Evolutionary conservation across 495 filamentous ascomycete species (phyloP), one percentile per base, ranked within the genome.

Genomic region (Tuber indicum): DNA sequence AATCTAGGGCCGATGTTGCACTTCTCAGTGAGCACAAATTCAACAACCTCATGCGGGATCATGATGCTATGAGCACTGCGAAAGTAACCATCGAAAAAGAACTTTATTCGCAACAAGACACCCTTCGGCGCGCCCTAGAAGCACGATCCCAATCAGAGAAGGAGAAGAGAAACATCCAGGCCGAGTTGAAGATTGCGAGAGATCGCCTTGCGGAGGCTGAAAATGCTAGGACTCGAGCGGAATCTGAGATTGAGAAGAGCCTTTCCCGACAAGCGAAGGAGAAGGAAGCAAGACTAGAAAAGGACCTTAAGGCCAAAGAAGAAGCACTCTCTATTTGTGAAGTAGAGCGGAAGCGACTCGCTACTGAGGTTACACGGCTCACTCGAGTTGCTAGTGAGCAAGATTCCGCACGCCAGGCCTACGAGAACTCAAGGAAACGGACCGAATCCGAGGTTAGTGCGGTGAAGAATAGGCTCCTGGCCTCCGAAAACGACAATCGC

Each of bases 21-120:
- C 90, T 97, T 85, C 92, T 98, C 76, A 89, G 92, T 3, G 93
- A 98, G 77, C 94, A 97, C 86, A 96, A 96, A 81, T 91, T 91
- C 76, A 86, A 91, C 26, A 90, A 91, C 69, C 85, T 99, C 75
- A 91, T 93, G 81, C 90, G 94, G 36, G 94, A 98, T 75, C 97
- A 91, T 81, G 89, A 94, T 45, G 88, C 88, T n/a, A 87, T 99
- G 21, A 97, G 97, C 78, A 93, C 97, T 52, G 91, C 94, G 8
- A 99, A 99, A 85, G 97, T 98, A 80, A 96, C 88, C 58, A 98
- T 99, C 74, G 96, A 99, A 84, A 98, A 97, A 84, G 96, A 98
- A 84, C 93, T 99, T 85, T 98, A 98, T 83, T 90, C 92, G n/a
- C 96, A 98, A 81, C 94, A 98, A 84, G 96, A 99, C 83, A 92